A percentile compares a stretch with the other conserved stretches of the same genome.
Conservation (phyloP, 352 stramenopile genomes). For the Phytophthora constricta region DNA sequence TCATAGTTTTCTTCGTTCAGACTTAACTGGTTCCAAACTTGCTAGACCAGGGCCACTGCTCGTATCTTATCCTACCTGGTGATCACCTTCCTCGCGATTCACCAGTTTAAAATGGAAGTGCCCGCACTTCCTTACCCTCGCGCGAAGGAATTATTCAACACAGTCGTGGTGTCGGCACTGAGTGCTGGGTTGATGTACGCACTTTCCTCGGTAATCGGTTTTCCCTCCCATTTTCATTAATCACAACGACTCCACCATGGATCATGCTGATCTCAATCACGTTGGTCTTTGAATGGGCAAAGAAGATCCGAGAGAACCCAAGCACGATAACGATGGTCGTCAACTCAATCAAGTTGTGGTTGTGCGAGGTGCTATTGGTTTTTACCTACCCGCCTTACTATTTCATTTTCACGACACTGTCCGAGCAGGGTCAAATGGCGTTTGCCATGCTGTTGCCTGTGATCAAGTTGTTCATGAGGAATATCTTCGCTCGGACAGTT, state of each 20-base stretch:
- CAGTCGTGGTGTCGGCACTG: conserved; percentile 3
- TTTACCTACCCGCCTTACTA: conserved; percentile 21
- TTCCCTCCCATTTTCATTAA: conserved; percentile 35
- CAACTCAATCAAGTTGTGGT: conserved; percentile 11
- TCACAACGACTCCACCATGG: conserved; percentile 18
- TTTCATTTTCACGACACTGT: conserved; percentile 11
- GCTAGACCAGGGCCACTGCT: neutral
- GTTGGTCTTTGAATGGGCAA: conserved; percentile 4
- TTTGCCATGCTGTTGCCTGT: conserved; percentile 17
- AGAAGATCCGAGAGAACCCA: conserved; percentile 3
- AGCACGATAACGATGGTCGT: neutral
- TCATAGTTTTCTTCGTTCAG: neutral
- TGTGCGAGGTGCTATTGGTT: conserved; percentile 13
- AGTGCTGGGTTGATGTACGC: conserved; percentile 11
- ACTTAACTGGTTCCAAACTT: neutral
- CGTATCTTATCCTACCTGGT: conserved; percentile 25
- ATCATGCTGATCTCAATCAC: conserved; percentile 8
- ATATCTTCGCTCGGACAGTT: conserved; percentile 13
- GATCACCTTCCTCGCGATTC: conserved; percentile 19
- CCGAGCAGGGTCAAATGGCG: neutral
- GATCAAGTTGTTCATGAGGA: conserved; percentile 13
- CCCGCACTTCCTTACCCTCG: conserved; percentile 19
- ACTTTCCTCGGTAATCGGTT: conserved; percentile 9
- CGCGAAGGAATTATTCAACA: conserved; percentile 10
- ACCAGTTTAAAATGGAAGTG: conserved; percentile 29